Percentiles rank a stretch among this genome's conserved stretches.
Conservation (phyloP, 164 flowering plant species). For the Pachysandra terminalis region DNA sequence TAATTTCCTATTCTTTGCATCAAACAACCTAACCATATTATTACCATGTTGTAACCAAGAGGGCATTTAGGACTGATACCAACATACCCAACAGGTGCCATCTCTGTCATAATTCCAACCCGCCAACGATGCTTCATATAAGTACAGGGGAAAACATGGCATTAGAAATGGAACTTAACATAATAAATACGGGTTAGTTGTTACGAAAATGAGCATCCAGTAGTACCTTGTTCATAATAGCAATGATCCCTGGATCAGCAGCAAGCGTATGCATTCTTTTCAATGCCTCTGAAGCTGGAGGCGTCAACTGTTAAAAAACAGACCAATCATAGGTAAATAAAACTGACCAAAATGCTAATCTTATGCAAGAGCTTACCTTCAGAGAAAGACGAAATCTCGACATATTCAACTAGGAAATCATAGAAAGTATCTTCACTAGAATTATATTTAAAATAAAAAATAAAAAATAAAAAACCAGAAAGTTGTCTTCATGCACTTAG, state of each 20-base stretch:
- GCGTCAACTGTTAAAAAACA: constrained; percentile 51
- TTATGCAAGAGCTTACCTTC: too few relatives aligned
- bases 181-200: neutral
- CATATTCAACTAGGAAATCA: too few relatives aligned
- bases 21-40: neutral
- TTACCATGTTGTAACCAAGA: constrained; percentile 93
- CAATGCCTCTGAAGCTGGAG: constrained; percentile 87
- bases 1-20: neutral
- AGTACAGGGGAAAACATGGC: constrained; percentile 8
- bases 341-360: too few relatives aligned
- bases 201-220: neutral
- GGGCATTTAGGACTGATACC: constrained; percentile 89
- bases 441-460: too few relatives aligned
- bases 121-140: constrained; percentile 82
- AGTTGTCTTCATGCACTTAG: too few relatives aligned
- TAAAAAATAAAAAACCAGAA: too few relatives aligned
- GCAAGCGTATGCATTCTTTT: constrained; percentile 95
- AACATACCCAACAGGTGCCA: constrained; percentile 97
- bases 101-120: constrained; percentile 92
- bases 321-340: too few relatives aligned
- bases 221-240: constrained; percentile 89
- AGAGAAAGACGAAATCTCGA: too few relatives aligned
- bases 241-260: constrained; percentile 94
- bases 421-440: too few relatives aligned
- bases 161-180: constrained; percentile 14